These are phyloP conservation scores for Parasitella parasitica DNA, from an alignment of 371 early-diverging fungal species.

Conservation along the genomic window DNA sequence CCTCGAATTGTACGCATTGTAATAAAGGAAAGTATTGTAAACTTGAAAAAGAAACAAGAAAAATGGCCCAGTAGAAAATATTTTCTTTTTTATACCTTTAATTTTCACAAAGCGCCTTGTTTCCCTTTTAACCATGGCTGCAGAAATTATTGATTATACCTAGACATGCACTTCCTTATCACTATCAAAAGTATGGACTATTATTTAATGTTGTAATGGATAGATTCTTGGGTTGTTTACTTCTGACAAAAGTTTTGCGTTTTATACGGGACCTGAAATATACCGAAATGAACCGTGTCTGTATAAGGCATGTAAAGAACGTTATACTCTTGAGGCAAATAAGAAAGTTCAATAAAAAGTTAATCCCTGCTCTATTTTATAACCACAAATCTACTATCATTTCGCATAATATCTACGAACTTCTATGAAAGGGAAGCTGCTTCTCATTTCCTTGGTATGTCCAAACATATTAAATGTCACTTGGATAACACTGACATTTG, in stretches of 20 bases:
- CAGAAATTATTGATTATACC: background rate
- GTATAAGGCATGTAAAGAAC: background rate
- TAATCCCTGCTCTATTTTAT: too few relatives aligned
- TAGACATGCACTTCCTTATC: too few relatives aligned
- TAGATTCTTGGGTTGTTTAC: background rate
- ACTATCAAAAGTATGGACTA: too few relatives aligned
- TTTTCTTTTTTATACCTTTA: background rate
- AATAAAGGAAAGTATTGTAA: constrained; percentile 1
- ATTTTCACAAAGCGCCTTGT: background rate
- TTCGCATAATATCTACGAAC: too few relatives aligned
- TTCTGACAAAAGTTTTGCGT: background rate
- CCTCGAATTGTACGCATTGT: constrained; percentile 25
- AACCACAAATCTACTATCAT: too few relatives aligned
- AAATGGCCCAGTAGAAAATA: background rate
- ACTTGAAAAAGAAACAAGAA: background rate
- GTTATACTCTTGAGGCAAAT: too few relatives aligned
- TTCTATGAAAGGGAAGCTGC: too few relatives aligned
- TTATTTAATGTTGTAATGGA: background rate
- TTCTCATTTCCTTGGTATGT: too few relatives aligned
- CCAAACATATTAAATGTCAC: too few relatives aligned
- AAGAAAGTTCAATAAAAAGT: too few relatives aligned
- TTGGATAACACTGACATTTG: too few relatives aligned
- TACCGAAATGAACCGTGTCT: background rate
- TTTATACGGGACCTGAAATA: background rate
- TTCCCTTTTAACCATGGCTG: too few relatives aligned